These are phyloP conservation scores for Pyrenophora seminiperda DNA, from an alignment of 2,329 filamentous ascomycete genomes.

Conservation along the genomic window DNA sequence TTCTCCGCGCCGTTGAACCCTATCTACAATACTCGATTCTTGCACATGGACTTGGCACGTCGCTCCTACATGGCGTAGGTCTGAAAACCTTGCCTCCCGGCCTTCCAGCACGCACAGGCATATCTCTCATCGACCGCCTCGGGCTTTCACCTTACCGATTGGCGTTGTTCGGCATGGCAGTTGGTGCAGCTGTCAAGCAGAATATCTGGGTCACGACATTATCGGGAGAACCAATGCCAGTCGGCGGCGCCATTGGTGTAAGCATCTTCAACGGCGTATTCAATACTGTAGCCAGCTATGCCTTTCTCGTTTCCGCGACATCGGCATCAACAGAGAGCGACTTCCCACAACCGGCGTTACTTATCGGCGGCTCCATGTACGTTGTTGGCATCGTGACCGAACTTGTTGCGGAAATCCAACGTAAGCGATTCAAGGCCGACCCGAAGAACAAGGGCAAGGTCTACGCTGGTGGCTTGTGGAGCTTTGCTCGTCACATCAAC, in stretches of 20 bases:
- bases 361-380: conserved; percentile 59
- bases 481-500: conserved; percentile 59
- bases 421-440: conserved; percentile 58
- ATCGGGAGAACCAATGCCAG: conserved; percentile 58
- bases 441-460: conserved; percentile 59
- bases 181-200: conserved; percentile 61
- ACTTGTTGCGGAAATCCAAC: conserved; percentile 62
- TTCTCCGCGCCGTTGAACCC: conserved; percentile 55
- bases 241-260: conserved; percentile 52
- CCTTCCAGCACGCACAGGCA: conserved; percentile 48
- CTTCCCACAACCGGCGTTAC: conserved; percentile 51
- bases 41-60: conserved; percentile 48
- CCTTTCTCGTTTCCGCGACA: conserved; percentile 58
- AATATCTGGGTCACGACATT: conserved; percentile 58
- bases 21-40: conserved; percentile 58
- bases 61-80: conserved; percentile 55
- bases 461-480: conserved; percentile 57
- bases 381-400: conserved; percentile 60
- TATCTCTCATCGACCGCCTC: conserved; percentile 49
- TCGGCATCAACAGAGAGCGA: conserved; percentile 50
- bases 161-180: conserved; percentile 60
- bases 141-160: conserved; percentile 58
- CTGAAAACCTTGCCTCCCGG: conserved; percentile 52
- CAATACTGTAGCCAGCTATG: conserved; percentile 62
- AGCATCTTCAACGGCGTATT: conserved; percentile 59